Conservation (phyloP, 2,329 filamentous ascomycete species). For the Ceratocystis colombiana region DNA sequence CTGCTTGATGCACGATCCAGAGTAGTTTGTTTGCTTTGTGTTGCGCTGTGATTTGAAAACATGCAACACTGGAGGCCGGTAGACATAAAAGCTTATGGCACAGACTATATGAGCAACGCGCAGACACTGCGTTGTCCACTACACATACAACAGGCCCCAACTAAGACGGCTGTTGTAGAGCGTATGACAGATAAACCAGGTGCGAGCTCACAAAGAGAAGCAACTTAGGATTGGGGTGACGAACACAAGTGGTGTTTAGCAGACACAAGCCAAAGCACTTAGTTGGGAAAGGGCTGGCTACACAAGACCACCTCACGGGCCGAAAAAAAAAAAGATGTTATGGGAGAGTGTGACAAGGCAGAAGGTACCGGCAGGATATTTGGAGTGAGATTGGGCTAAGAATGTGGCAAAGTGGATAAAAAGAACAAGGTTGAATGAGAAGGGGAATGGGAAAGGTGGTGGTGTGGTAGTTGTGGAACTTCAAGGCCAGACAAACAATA, state of each 20-base stretch:
- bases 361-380: constrained; percentile 5
- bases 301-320: constrained; percentile 13
- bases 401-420: constrained; percentile 14
- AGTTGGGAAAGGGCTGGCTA: constrained; percentile 13
- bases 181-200: constrained; percentile 18
- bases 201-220: constrained; percentile 1
- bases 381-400: constrained; percentile 12
- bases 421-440: constrained; percentile 6
- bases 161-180: constrained; percentile 11
- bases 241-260: constrained; percentile 12
- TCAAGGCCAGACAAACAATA: constrained; percentile 6
- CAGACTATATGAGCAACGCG: not conserved
- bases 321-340: constrained; percentile 2
- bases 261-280: constrained; percentile 14
- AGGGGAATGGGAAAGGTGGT: not conserved
- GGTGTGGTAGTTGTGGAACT: not conserved
- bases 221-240: constrained; percentile 6
- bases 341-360: constrained; percentile 11
- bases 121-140: not conserved
- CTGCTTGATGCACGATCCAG: constrained; percentile 9
- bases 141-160: constrained; percentile 3
- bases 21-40: not conserved
- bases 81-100: constrained; percentile 5
- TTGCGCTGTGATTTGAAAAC: not conserved
- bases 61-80: not conserved